phyloP scores from a whole-genome alignment of 1,284 basidiomycete genomes.

The Ustilago xerochloae region DNA sequence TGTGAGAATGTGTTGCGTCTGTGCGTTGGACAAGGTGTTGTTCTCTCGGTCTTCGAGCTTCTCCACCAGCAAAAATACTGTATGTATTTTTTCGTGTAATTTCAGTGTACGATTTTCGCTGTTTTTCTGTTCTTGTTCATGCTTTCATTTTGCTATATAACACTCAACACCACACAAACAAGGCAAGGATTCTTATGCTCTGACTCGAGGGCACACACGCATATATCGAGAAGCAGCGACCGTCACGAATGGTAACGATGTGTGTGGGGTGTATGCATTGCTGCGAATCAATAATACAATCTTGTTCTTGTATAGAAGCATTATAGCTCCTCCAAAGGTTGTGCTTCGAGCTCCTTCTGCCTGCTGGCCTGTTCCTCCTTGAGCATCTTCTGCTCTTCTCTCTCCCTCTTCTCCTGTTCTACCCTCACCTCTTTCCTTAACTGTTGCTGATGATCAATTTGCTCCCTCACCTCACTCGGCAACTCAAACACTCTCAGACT shows the following conservation, averaged over 20 bases:
- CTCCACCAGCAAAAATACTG: conserved; percentile 14
- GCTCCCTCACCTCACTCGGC: conserved; percentile 35
- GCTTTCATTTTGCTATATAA: not conserved
- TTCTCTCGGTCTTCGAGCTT: conserved; percentile 6
- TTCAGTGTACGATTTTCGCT: not conserved
- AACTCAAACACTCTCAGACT: conserved; percentile 73
- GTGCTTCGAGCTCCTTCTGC: conserved; percentile 35
- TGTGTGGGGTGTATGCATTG: not conserved
- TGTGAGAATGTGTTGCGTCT: not conserved
- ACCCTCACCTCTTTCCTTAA: conserved; percentile 19
- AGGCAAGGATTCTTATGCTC: too few species aligned
- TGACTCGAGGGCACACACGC: not conserved
- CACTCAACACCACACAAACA: not conserved
- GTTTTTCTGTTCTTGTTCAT: not conserved
- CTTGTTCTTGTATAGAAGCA: not conserved
- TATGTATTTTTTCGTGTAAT: not conserved
- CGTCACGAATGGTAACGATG: not conserved
- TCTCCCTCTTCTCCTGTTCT: conserved; percentile 14
- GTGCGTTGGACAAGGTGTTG: conserved; percentile 6
- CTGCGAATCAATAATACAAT: not conserved
- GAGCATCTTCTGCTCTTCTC: conserved; percentile 16
- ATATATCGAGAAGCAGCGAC: not conserved
- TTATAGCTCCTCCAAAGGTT: conserved; percentile 34
- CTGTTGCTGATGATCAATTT: conserved; percentile 28
- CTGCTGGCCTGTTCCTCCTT: conserved; percentile 31